Conservation (phyloP, 2,329 filamentous ascomycete species). For the Thielaviopsis ethacetica region DNA sequence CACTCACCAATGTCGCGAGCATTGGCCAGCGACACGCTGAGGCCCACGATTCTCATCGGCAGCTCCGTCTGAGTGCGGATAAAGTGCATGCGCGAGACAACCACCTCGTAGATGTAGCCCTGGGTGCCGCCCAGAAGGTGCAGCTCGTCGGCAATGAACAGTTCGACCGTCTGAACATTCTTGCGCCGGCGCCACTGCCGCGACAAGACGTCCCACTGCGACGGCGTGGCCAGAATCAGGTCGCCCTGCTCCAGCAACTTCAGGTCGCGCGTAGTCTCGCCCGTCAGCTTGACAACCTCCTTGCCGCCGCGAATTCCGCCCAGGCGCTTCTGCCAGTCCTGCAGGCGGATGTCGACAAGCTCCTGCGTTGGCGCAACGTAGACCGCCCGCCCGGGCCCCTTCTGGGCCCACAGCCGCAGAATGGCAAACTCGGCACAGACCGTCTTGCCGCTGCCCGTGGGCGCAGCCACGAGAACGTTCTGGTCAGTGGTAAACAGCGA, state of each 20-base stretch:
- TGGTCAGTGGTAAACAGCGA: conserved; percentile 81
- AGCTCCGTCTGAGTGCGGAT: conserved; percentile 80
- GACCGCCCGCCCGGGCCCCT: conserved; percentile 53
- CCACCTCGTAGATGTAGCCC: conserved; percentile 86
- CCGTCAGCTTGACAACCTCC: conserved; percentile 79
- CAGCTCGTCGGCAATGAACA: conserved; percentile 90
- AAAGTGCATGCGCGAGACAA: conserved; percentile 96
- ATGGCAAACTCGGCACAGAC: conserved; percentile 91
- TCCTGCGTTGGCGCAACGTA: conserved; percentile 94
- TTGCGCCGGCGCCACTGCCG: conserved; percentile 93
- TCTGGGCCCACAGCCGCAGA: conserved; percentile 62
- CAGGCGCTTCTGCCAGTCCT: conserved; percentile 75
- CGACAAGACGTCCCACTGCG: conserved; percentile 91
- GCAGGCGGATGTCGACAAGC: conserved; percentile 63
- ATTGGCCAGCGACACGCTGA: conserved; percentile 85
- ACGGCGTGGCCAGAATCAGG: conserved; percentile 77
- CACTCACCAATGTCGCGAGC: conserved; percentile 90
- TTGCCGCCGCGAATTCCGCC: conserved; percentile 62
- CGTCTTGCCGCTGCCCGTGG: conserved; percentile 90
- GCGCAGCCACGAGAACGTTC: conserved; percentile 84
- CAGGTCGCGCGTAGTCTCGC: conserved; percentile 80
- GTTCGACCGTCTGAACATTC: conserved; percentile 76
- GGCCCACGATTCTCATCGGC: conserved; percentile 69
- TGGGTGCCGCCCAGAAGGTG: conserved; percentile 77
- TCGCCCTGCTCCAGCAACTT: conserved; percentile 78